Evolutionary conservation across 768 basidiomycete genomes (phyloP).

Genomic region (Phylloporus scabripes): DNA sequence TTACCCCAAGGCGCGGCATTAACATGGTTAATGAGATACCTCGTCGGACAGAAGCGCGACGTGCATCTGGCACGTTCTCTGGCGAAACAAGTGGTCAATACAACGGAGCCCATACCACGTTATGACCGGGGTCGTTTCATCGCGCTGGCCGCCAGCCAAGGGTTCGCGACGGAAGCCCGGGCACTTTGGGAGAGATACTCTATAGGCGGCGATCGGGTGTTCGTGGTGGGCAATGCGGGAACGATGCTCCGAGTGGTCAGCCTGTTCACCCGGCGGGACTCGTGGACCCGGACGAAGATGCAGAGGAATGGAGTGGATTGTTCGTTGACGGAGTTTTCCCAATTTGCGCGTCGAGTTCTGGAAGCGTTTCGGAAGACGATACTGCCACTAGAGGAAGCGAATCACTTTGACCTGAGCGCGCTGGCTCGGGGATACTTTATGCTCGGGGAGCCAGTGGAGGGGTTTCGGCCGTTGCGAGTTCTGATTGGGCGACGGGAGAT

Average conservation of each 20-base stretch:
- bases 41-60: conserved; percentile 35
- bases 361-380: conserved; percentile 38
- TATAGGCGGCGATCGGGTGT: conserved; percentile 33
- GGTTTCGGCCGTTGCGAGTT: conserved; percentile 42
- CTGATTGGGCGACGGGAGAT: conserved; percentile 45
- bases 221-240: conserved; percentile 41
- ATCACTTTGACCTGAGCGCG: conserved; percentile 50
- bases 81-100: conserved; percentile 43
- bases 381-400: conserved; percentile 42
- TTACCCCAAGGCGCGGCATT: conserved; percentile 43
- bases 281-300: conserved; percentile 15
- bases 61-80: conserved; percentile 46
- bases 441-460: conserved; percentile 43
- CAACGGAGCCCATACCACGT: conserved; percentile 37
- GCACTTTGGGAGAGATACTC: conserved; percentile 55
- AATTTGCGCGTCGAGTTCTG: conserved; percentile 45
- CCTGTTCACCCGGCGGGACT: conserved; percentile 31
- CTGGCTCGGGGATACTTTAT: conserved; percentile 60
- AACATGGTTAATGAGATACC: conserved; percentile 49
- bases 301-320: background rate
- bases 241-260: conserved; percentile 41
- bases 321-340: conserved; percentile 11
- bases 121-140: conserved; percentile 49
- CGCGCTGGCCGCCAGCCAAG: conserved; percentile 37
- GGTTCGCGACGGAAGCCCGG: conserved; percentile 46